A percentile compares a stretch with the other conserved stretches of the same genome.
These are phyloP conservation scores for Pulveroboletus ravenelii DNA, from an alignment of 768 basidiomycete species.

Conservation along the genomic window DNA sequence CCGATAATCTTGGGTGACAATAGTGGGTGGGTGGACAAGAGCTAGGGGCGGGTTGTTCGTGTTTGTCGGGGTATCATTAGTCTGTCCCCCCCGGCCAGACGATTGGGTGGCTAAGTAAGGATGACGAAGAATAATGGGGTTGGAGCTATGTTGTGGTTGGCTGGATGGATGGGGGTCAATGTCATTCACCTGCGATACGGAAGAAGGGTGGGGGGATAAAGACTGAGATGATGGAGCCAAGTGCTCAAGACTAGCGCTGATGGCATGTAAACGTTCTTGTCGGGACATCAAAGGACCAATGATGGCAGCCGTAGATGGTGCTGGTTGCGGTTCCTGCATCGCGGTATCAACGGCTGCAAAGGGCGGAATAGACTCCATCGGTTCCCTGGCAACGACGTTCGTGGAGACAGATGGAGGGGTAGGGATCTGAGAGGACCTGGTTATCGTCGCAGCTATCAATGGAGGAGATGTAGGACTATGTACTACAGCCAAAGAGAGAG, in stretches of 20 bases:
- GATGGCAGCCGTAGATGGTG: neutral
- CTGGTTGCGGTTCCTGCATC: neutral
- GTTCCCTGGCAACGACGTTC: neutral
- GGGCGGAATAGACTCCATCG: neutral
- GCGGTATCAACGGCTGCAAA: neutral
- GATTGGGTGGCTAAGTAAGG: conserved; percentile 9
- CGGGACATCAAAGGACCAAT: conserved; percentile 6
- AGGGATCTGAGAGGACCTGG: neutral
- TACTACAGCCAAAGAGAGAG: conserved; percentile 6
- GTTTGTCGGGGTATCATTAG: neutral
- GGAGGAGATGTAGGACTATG: neutral
- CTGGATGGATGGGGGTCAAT: neutral
- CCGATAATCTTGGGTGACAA: conserved; percentile 10
- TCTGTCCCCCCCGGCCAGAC: neutral
- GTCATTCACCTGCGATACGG: neutral
- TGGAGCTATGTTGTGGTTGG: neutral
- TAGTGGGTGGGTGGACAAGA: neutral
- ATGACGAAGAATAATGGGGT: conserved; percentile 1
- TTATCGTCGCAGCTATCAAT: neutral
- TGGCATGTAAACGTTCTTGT: conserved; percentile 15
- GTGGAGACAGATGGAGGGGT: neutral
- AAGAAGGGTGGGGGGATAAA: conserved; percentile 1
- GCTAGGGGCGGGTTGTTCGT: neutral
- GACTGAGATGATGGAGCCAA: conserved; percentile 10
- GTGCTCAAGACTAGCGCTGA: conserved; percentile 9